Evolutionary conservation across 2,329 filamentous ascomycete species (phyloP).

Genomic region (Davidsoniella australis): DNA sequence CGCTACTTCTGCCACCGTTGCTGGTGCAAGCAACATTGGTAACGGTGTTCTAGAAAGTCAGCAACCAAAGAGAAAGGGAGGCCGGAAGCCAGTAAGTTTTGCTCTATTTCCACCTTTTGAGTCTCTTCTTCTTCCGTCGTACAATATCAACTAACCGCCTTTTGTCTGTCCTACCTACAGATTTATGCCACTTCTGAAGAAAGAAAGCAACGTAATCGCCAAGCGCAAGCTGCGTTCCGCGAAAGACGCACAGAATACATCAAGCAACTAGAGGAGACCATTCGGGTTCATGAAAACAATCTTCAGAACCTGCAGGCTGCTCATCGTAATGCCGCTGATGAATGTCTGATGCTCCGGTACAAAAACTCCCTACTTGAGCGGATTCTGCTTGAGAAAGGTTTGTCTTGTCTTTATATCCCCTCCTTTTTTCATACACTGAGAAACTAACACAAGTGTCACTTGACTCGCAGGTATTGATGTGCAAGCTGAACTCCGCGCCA

Average conservation of each 20-base stretch:
- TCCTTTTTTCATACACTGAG: neutral
- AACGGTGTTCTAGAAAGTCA: constrained; percentile 33
- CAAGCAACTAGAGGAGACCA: constrained; percentile 94
- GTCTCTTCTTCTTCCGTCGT: neutral
- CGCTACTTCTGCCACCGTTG: constrained; percentile 15
- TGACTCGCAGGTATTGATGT: constrained; percentile 67
- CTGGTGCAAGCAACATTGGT: constrained; percentile 12
- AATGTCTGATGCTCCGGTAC: constrained; percentile 94
- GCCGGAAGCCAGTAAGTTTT: constrained; percentile 83
- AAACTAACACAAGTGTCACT: constrained; percentile 5
- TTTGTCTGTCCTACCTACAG: constrained; percentile 27
- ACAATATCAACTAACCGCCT: neutral
- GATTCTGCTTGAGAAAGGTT: constrained; percentile 91
- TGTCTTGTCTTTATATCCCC: neutral
- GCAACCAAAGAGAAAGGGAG: constrained; percentile 87
- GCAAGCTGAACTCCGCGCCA: constrained; percentile 82
- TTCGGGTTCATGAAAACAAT: constrained; percentile 91
- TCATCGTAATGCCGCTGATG: constrained; percentile 84
- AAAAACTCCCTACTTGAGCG: constrained; percentile 94
- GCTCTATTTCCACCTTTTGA: neutral
- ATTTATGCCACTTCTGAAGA: constrained; percentile 98
- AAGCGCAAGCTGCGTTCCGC: constrained; percentile 92
- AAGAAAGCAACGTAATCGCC: constrained; percentile 90
- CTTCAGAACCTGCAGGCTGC: constrained; percentile 84
- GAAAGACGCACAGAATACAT: constrained; percentile 97